These are phyloP conservation scores for Suillus tomentosus DNA, from an alignment of 768 basidiomycete species.

Conservation along the genomic window DNA sequence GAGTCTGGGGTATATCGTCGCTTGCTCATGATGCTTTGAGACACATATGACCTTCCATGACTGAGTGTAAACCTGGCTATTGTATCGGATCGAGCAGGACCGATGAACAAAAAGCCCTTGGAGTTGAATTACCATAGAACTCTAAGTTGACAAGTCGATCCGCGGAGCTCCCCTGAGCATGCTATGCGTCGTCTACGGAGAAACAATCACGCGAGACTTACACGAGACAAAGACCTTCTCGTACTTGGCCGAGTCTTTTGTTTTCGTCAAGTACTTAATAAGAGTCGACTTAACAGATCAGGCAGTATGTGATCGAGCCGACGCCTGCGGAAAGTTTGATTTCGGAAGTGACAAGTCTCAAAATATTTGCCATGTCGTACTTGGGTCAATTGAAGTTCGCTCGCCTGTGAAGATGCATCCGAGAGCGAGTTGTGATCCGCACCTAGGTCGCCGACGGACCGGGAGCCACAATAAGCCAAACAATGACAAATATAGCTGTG, in stretches of 20 bases:
- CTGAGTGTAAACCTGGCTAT: background rate
- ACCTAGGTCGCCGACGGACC: background rate
- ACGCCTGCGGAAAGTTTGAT: background rate
- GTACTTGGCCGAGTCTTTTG: background rate
- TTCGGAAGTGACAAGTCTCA: background rate
- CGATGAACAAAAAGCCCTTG: conserved; percentile 2
- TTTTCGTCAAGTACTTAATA: background rate
- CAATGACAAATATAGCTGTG: conserved; percentile 20
- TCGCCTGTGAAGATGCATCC: conserved; percentile 2
- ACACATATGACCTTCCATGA: background rate
- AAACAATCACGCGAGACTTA: background rate
- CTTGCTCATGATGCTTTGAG: background rate
- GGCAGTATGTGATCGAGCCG: conserved; percentile 1
- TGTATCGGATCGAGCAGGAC: background rate
- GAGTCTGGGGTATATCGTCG: conserved; percentile 3
- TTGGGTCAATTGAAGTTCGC: conserved; percentile 1
- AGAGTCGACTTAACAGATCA: conserved; percentile 1
- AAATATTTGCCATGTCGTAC: background rate
- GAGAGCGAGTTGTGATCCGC: conserved; percentile 1
- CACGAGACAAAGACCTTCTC: conserved; percentile 3
- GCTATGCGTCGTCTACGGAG: conserved; percentile 2
- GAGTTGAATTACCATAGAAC: background rate
- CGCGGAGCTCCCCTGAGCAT: conserved; percentile 1
- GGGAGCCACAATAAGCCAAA: conserved; percentile 21
- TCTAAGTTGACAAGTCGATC: background rate